Conservation (phyloP, 805 yeast genomes). For the Nakazawaea holstii region DNA sequence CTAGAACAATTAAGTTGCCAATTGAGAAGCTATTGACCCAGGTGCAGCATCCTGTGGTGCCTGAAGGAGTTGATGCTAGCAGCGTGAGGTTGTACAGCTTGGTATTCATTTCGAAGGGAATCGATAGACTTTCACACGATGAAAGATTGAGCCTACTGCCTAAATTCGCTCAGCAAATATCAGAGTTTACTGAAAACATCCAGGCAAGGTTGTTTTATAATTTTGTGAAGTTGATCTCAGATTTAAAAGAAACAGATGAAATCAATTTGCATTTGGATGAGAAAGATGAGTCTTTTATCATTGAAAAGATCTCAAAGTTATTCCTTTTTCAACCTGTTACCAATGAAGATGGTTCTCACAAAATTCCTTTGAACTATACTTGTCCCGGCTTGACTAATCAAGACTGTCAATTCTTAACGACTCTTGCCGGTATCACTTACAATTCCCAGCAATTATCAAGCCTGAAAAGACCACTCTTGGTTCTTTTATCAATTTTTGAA, state of each 20-base stretch:
- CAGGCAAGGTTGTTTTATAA: constrained; percentile 60
- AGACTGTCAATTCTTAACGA: constrained; percentile 60
- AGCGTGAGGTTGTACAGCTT: constrained; percentile 58
- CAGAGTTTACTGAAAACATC: constrained; percentile 27
- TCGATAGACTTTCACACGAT: constrained; percentile 42
- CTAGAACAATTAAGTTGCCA: constrained; percentile 56
- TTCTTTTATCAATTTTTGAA: constrained; percentile 38
- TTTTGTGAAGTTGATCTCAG: constrained; percentile 45
- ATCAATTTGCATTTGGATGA: constrained; percentile 29
- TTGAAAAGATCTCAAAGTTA: constrained; percentile 46
- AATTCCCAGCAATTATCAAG: constrained; percentile 39
- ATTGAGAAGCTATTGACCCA: constrained; percentile 57
- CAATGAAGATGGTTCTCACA: constrained; percentile 26
- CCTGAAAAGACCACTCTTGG: constrained; percentile 35
- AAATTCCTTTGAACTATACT: constrained; percentile 36
- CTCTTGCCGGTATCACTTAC: constrained; percentile 60
- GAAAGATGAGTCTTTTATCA: constrained; percentile 39
- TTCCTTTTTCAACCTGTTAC: constrained; percentile 49
- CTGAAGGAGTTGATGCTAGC: constrained; percentile 35
- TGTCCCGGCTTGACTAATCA: constrained; percentile 60
- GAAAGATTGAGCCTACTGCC: constrained; percentile 42
- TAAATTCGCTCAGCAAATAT: constrained; percentile 39
- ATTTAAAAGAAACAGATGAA: constrained; percentile 27
- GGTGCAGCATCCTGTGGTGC: constrained; percentile 48
- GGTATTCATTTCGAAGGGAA: constrained; percentile 61